Evolutionary conservation across 192 early-diverging fungal species (phyloP), one percentile per base, ranked within the genome.

Genomic region (Entophlyctis helioformis): DNA sequence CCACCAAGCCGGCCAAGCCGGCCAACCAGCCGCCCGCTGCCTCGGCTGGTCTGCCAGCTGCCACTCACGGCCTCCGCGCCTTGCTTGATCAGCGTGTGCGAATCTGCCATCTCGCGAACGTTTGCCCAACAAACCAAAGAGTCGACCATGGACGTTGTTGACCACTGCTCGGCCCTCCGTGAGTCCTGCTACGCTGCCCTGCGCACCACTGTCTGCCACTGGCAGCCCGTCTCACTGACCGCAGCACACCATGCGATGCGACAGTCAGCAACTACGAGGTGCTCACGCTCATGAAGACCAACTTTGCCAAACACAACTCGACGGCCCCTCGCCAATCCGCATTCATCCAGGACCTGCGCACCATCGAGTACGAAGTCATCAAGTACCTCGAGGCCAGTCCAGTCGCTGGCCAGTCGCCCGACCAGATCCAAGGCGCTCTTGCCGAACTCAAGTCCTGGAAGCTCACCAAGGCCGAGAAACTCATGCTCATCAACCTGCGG

Each of bases 21-120:
- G 16, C 6, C 12, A 7, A 37, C 1, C 5, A 28, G 35, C 6
- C 12, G 41, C 7, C 3, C 36, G 18, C 4, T 29, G 15, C 0
- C 40, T 5, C 23, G 7, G 36, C 20, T 18, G 10, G 39, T 42
- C 7, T 36, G 1, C 27, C 0, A 5, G 32, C 11, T 13, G 44
- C 0, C 28, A 48, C 66, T 62, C 67, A 86, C 84, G 11, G 86
- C 89, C 63, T 92, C 89, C 13, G 89, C 89, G 42, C 89, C 89
- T 63, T 92, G 89, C 42, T 84, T 83, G 42, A 89, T 77, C 31
- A 89, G 57, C 8, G 57, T 60, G 29, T 4, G 6, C 29, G 29
- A 8, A 4, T 31, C 6, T 31, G 29, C 29, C 11, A 11, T 31
- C 29, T n/a, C n/a, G n/a, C n/a, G n/a, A n/a, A n/a, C n/a, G n/a